phyloP scores from a whole-genome alignment of 768 basidiomycete genomes.

The Panellus pusillus region DNA sequence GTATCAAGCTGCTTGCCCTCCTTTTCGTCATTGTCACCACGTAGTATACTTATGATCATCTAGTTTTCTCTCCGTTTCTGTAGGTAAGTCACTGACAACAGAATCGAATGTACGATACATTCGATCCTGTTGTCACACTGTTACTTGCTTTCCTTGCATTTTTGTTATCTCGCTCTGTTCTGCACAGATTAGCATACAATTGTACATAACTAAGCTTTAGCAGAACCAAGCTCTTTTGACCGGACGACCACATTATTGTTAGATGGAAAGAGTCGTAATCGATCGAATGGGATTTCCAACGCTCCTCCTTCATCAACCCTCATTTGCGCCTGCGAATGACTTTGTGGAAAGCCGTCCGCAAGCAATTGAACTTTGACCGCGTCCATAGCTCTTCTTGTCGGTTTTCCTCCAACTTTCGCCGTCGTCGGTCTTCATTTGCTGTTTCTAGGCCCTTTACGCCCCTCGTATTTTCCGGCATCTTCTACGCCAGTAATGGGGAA shows the following conservation, averaged over 20 bases:
- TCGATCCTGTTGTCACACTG: constrained; percentile 16
- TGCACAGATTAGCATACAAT: constrained; percentile 18
- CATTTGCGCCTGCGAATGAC: constrained; percentile 6
- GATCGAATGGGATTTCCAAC: not conserved
- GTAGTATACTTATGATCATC: constrained; percentile 24
- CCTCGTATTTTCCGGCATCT: constrained; percentile 72
- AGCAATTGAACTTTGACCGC: constrained; percentile 68
- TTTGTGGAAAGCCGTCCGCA: constrained; percentile 33
- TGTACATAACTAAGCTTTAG: constrained; percentile 21
- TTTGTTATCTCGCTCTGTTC: constrained; percentile 14
- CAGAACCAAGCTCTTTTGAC: constrained; percentile 21
- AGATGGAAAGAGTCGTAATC: not conserved
- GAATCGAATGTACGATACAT: too few species aligned
- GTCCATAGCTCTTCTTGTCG: constrained; percentile 61
- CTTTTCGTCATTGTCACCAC: constrained; percentile 37
- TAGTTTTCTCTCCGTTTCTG: constrained; percentile 15
- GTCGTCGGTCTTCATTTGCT: constrained; percentile 7
- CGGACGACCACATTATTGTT: not conserved
- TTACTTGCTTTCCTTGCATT: constrained; percentile 17
- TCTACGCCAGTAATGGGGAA: constrained; percentile 81
- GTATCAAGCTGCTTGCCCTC: constrained; percentile 58
- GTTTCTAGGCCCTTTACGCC: constrained; percentile 68
- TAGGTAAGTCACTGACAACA: too few species aligned
- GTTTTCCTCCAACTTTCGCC: constrained; percentile 24
- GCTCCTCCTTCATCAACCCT: not conserved